Percentiles rank a stretch among this genome's conserved stretches.
phyloP scores from a whole-genome alignment of 805 yeast species.

The Wickerhamiella australiensis region DNA sequence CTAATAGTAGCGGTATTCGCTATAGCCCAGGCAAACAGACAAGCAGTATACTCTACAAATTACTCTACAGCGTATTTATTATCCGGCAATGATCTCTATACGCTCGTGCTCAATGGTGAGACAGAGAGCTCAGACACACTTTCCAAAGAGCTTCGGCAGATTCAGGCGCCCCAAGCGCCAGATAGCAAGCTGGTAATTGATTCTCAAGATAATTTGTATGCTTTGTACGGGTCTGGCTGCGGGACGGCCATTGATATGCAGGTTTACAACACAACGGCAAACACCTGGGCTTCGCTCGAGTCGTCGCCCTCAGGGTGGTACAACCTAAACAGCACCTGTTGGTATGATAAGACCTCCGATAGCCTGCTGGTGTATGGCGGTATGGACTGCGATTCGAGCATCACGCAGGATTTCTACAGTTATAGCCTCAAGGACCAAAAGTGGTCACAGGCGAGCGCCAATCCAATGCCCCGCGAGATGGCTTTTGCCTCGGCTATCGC shows the following conservation, averaged over 20 bases:
- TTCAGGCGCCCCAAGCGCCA: conserved; percentile 23
- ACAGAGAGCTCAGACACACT: conserved; percentile 1
- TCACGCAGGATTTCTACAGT: conserved; percentile 19
- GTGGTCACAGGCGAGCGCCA: conserved; percentile 15
- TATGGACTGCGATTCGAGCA: conserved; percentile 17
- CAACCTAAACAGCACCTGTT: conserved; percentile 20
- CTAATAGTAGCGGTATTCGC: background rate
- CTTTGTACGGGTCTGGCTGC: conserved; percentile 20
- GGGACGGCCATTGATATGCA: conserved; percentile 21
- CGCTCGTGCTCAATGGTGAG: conserved; percentile 3
- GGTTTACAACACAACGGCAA: conserved; percentile 14
- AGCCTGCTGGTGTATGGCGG: conserved; percentile 27
- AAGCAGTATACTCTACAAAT: conserved; percentile 12
- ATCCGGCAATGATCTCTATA: conserved; percentile 1
- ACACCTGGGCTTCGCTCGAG: conserved; percentile 22
- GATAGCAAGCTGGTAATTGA: conserved; percentile 25
- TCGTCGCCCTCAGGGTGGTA: conserved; percentile 21
- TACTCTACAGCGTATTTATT: conserved; percentile 6
- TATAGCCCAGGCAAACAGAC: background rate
- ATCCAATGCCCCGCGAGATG: conserved; percentile 23
- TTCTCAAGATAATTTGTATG: conserved; percentile 7
- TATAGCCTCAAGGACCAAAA: conserved; percentile 17
- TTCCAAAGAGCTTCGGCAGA: conserved; percentile 11
- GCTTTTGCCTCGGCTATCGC: conserved; percentile 18
- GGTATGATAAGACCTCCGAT: conserved; percentile 21